phyloP scores from a whole-genome alignment of 768 basidiomycete genomes.

The Suillus weaverae region DNA sequence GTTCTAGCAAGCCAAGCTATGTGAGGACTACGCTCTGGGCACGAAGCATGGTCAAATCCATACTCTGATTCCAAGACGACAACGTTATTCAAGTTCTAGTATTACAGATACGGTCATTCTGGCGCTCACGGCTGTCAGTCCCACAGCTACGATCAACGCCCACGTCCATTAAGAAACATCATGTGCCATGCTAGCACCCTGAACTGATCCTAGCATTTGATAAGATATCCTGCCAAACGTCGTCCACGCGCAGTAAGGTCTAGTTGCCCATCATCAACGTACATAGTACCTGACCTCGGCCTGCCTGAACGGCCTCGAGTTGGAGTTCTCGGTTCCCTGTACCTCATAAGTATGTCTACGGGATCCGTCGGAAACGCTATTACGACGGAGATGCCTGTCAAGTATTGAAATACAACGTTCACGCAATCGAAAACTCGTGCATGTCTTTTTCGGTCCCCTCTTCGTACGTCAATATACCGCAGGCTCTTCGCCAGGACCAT shows the following conservation, averaged over 20 bases:
- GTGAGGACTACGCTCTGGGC: too few species aligned
- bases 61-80: background rate
- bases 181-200: background rate
- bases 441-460: background rate
- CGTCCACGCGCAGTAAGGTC: too few species aligned
- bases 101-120: background rate
- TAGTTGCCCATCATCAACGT: too few species aligned
- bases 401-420: background rate
- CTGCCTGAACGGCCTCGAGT: background rate
- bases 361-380: background rate
- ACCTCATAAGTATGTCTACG: too few species aligned
- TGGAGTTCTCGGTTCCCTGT: background rate
- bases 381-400: background rate
- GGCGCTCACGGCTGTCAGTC: background rate
- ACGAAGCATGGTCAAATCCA: background rate
- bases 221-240: background rate
- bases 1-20: too few species aligned
- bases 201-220: background rate
- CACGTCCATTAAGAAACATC: background rate
- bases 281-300: background rate
- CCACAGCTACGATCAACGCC: background rate
- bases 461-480: background rate
- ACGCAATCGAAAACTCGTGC: background rate
- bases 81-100: constrained; percentile 3
- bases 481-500: background rate